phyloP scores from a whole-genome alignment of 2,329 filamentous ascomycete genomes.

The Trichophyton simii region DNA sequence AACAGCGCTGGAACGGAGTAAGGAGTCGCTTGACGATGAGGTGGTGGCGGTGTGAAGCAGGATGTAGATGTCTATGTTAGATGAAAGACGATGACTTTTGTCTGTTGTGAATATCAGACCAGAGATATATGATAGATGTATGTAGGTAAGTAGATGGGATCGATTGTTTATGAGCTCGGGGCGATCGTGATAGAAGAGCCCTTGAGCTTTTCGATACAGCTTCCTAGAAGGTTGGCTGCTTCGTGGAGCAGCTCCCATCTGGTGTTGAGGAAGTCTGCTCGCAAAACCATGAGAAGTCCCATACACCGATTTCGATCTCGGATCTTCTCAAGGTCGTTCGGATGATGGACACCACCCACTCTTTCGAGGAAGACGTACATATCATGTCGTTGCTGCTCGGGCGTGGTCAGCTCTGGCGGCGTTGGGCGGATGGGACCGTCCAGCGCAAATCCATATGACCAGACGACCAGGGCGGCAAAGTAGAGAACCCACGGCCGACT shows the following conservation, averaged over 20 bases:
- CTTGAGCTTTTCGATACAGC: conserved; percentile 57
- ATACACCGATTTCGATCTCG: conserved; percentile 71
- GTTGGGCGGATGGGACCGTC: conserved; percentile 57
- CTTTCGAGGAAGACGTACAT: conserved; percentile 68
- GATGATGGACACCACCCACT: conserved; percentile 58
- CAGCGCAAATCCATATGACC: conserved; percentile 85
- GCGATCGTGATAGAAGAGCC: not conserved
- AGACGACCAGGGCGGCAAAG: conserved; percentile 81
- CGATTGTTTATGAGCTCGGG: not conserved
- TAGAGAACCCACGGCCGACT: conserved; percentile 94
- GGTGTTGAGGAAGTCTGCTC: conserved; percentile 67
- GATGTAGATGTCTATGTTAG: not conserved
- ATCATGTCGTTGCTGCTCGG: conserved; percentile 56
- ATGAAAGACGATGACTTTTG: not conserved
- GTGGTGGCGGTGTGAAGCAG: not conserved
- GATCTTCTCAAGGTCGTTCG: conserved; percentile 62
- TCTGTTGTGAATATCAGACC: no score
- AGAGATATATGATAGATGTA: no score
- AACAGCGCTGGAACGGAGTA: not conserved
- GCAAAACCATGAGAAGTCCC: conserved; percentile 67
- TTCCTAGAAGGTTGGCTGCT: conserved; percentile 64
- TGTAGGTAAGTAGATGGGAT: not conserved
- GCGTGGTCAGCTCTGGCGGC: conserved; percentile 38
- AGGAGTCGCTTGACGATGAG: no score
- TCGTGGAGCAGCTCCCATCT: conserved; percentile 89